These are phyloP conservation scores for Sporothrix protearum DNA, from an alignment of 2,329 filamentous ascomycete species.

Conservation along the genomic window DNA sequence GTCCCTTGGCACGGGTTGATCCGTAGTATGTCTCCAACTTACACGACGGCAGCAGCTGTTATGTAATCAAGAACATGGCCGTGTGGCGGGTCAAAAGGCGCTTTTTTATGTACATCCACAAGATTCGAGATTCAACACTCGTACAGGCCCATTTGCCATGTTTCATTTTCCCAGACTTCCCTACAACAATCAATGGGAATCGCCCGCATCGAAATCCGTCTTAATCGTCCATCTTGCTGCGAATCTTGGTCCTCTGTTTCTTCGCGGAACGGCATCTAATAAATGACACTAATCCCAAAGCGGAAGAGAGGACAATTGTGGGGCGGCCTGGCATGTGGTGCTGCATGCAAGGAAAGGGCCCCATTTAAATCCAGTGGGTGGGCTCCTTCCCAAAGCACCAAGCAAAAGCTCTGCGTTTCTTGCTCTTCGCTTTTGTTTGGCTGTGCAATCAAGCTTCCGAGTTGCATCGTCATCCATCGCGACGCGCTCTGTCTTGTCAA, in stretches of 20 bases:
- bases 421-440: background rate
- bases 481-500: background rate
- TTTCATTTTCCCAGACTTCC: background rate
- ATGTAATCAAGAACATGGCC: constrained; percentile 10
- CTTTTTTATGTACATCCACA: background rate
- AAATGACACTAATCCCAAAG: constrained; percentile 12
- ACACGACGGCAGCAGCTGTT: background rate
- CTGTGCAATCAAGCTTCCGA: background rate
- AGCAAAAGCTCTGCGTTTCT: constrained; percentile 10
- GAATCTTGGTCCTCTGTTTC: background rate
- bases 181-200: background rate
- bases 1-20: background rate
- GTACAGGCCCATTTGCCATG: background rate
- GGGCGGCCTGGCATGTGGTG: background rate
- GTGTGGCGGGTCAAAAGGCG: background rate
- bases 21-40: background rate
- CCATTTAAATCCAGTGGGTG: background rate
- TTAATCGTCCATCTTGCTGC: background rate
- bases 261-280: background rate
- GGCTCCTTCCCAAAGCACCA: background rate
- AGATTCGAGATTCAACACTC: background rate
- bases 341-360: background rate
- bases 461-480: background rate
- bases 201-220: background rate
- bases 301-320: background rate